A percentile compares a stretch with the other conserved stretches of the same genome.
Conservation (phyloP, 768 basidiomycete species). For the Basidioascus undulatus region DNA sequence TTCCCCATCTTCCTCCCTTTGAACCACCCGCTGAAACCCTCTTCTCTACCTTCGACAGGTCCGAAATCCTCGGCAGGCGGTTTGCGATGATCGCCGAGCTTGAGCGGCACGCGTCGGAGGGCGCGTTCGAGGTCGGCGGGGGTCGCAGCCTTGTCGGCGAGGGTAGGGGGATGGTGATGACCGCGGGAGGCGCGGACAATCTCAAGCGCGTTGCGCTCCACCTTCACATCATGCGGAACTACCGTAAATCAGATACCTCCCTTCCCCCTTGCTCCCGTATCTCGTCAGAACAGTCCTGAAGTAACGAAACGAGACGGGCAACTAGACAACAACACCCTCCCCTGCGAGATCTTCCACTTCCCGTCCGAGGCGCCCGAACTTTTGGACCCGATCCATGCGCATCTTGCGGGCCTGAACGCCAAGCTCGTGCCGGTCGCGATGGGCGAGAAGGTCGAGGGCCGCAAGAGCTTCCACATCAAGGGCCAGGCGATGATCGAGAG, state of each 20-base stretch:
- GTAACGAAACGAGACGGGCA: no score
- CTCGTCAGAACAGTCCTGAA: constrained; percentile 14
- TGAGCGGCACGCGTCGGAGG: constrained; percentile 2
- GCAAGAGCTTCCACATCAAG: constrained; percentile 20
- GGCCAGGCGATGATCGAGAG: constrained; percentile 15
- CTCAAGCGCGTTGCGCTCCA: constrained; percentile 7
- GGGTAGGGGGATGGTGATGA: constrained; percentile 21
- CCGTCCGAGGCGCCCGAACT: constrained; percentile 18
- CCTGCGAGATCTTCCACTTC: constrained; percentile 20
- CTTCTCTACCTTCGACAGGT: constrained; percentile 4
- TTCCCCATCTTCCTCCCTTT: no score
- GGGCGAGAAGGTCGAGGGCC: constrained; percentile 12
- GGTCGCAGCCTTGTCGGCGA: constrained; percentile 2
- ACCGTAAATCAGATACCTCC: no score
- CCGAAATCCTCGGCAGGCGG: constrained; percentile 4
- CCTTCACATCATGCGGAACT: no score
- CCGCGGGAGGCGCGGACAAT: constrained; percentile 24
- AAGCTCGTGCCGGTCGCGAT: constrained; percentile 15
- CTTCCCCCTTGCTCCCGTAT: background rate
- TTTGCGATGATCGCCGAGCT: constrained; percentile 7
- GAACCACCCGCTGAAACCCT: constrained; percentile 4
- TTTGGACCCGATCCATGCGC: constrained; percentile 1
- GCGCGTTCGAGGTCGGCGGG: constrained; percentile 4
- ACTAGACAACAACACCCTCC: constrained; percentile 14
- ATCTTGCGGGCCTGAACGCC: constrained; percentile 7